phyloP scores from a whole-genome alignment of 2,329 filamentous ascomycete genomes.

The Ceratocystis destructans region DNA sequence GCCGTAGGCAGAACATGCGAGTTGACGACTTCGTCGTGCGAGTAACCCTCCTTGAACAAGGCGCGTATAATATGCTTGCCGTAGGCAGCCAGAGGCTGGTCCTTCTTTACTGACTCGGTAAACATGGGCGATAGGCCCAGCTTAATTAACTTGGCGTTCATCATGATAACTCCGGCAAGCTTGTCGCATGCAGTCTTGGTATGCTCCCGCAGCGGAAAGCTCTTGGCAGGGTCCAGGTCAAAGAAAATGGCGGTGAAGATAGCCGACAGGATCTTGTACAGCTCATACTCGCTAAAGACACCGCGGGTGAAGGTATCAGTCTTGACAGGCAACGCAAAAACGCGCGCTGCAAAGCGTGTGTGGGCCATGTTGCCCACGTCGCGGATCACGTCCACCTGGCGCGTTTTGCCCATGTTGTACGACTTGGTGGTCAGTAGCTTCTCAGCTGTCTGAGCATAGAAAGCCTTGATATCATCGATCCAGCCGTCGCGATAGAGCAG shows the following conservation, averaged over 20 bases:
- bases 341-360: conserved; percentile 47
- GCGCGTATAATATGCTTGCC: conserved; percentile 52
- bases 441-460: conserved; percentile 50
- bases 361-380: conserved; percentile 56
- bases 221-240: conserved; percentile 52
- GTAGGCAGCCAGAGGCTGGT: conserved; percentile 46
- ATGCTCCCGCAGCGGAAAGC: conserved; percentile 48
- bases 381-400: conserved; percentile 56
- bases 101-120: conserved; percentile 35
- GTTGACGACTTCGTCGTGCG: conserved; percentile 53
- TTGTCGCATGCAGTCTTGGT: conserved; percentile 43
- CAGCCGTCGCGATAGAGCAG: conserved; percentile 50
- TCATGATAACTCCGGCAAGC: conserved; percentile 48
- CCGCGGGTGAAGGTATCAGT: conserved; percentile 46
- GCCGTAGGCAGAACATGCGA: conserved; percentile 55
- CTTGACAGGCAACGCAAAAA: conserved; percentile 55
- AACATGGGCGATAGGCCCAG: conserved; percentile 39
- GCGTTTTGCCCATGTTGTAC: conserved; percentile 38
- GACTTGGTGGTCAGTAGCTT: conserved; percentile 51
- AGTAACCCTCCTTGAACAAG: conserved; percentile 49
- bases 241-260: conserved; percentile 54
- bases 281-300: conserved; percentile 39
- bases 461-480: conserved; percentile 47
- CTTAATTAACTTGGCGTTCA: conserved; percentile 47
- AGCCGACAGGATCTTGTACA: conserved; percentile 49